Evolutionary conservation across 78 protist species (phyloP).

Genomic region (Acrasis kona): DNA sequence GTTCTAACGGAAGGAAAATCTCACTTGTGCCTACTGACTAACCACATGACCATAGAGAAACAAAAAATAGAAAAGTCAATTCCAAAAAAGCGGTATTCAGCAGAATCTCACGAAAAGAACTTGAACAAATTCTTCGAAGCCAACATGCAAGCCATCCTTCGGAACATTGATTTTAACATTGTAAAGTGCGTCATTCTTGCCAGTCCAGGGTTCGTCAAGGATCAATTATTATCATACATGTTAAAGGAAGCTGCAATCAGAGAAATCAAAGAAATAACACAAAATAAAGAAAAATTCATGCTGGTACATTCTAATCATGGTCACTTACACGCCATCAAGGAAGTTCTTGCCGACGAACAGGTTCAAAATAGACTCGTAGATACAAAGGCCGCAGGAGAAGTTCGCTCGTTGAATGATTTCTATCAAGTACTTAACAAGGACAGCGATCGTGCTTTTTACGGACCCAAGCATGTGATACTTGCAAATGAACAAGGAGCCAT

Average conservation of each 20-base stretch:
- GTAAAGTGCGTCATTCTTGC: slow-evolving; percentile 77
- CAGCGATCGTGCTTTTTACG: slow-evolving; percentile 71
- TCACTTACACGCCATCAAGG: slow-evolving; percentile 71
- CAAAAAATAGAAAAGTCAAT: slow-evolving; percentile 38
- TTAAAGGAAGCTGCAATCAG: slow-evolving; percentile 23
- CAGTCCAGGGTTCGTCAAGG: slow-evolving; percentile 56
- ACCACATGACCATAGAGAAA: slow-evolving; percentile 60
- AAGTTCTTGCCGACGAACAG: slow-evolving; percentile 56
- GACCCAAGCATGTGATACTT: slow-evolving; percentile 50
- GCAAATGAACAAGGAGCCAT: slow-evolving; percentile 68
- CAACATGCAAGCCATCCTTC: slow-evolving; percentile 44
- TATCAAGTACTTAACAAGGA: slow-evolving; percentile 39
- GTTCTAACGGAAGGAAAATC: slow-evolving; percentile 61
- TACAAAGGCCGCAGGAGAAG: slow-evolving; percentile 73
- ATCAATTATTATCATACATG: slow-evolving; percentile 14
- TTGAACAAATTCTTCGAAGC: slow-evolving; percentile 40
- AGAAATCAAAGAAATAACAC: slow-evolving; percentile 32
- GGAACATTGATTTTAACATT: slow-evolving; percentile 57
- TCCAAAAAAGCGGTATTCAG: slow-evolving; percentile 35
- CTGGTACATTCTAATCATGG: slow-evolving; percentile 65
- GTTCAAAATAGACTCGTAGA: slow-evolving; percentile 34
- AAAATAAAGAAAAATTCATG: slow-evolving; percentile 51
- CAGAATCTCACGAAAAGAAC: slow-evolving; percentile 14
- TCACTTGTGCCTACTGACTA: slow-evolving; percentile 61
- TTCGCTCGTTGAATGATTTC: slow-evolving; percentile 39